A percentile compares a stretch with the other conserved stretches of the same genome.
Evolutionary conservation across 2,329 filamentous ascomycete species (phyloP).

Genomic region (Hypoxylon sp.): DNA sequence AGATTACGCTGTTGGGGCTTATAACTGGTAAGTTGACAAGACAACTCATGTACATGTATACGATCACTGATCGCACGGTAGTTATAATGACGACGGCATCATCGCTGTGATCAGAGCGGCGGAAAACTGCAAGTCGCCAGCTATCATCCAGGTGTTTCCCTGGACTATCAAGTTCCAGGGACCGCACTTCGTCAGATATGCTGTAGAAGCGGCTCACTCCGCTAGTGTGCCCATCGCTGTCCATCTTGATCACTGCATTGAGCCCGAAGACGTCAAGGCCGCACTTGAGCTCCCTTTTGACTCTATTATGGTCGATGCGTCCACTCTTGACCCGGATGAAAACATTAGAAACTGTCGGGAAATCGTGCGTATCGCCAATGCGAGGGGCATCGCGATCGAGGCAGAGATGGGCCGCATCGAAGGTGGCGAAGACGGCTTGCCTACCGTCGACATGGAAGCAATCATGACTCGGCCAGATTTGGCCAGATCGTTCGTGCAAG

Average conservation of each 20-base stretch:
- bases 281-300: slow-evolving; percentile 62
- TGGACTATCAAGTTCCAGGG: slow-evolving; percentile 69
- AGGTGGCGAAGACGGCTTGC: slow-evolving; percentile 74
- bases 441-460: slow-evolving; percentile 59
- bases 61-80: neutral
- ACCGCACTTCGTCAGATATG: slow-evolving; percentile 55
- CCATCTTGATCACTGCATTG: slow-evolving; percentile 65
- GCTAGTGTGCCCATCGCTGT: slow-evolving; percentile 61
- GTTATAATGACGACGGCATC: slow-evolving; percentile 69
- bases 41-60: no score
- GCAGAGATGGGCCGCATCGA: slow-evolving; percentile 74
- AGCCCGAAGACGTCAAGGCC: slow-evolving; percentile 42
- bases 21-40: slow-evolving; percentile 52
- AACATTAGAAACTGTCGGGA: slow-evolving; percentile 70
- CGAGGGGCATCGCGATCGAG: slow-evolving; percentile 69
- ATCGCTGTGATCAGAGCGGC: slow-evolving; percentile 68
- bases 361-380: slow-evolving; percentile 68
- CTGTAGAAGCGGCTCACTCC: slow-evolving; percentile 56
- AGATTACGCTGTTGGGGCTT: slow-evolving; percentile 54
- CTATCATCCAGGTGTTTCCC: slow-evolving; percentile 72
- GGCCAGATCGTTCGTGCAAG: slow-evolving; percentile 70
- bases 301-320: slow-evolving; percentile 81
- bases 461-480: slow-evolving; percentile 72
- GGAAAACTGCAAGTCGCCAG: slow-evolving; percentile 64
- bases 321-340: slow-evolving; percentile 73